Percentiles rank a stretch among this genome's conserved stretches.
phyloP scores from a whole-genome alignment of 2,329 filamentous ascomycete genomes.

The Zarea fungicola region DNA sequence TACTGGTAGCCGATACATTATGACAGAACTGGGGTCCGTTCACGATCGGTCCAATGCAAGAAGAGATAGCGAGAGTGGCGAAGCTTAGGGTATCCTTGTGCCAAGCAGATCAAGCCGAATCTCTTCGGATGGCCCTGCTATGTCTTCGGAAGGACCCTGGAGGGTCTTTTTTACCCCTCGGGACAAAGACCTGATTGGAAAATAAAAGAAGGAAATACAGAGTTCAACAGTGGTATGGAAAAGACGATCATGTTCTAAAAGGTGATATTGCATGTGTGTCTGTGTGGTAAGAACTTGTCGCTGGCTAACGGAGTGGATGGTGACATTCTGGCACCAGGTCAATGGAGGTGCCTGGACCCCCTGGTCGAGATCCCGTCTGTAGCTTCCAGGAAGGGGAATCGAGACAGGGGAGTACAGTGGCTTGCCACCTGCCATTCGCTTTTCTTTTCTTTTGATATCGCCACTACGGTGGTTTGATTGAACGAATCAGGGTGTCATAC shows the following conservation, averaged over 20 bases:
- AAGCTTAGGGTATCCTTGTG: not conserved
- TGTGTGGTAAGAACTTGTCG: not conserved
- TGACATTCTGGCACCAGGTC: not conserved
- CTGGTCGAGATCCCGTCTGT: too few species aligned
- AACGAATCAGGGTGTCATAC: not conserved
- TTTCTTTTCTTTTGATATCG: not conserved
- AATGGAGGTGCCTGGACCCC: too few species aligned
- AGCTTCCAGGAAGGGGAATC: too few species aligned
- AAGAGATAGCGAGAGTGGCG: not conserved
- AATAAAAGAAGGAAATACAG: not conserved
- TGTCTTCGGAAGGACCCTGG: not conserved
- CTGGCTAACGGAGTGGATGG: too few species aligned
- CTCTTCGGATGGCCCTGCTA: not conserved
- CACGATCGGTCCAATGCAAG: not conserved
- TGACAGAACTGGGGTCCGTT: not conserved
- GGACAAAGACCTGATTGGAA: not conserved
- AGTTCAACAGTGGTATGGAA: not conserved
- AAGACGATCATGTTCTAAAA: not conserved
- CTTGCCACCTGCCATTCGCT: too few species aligned
- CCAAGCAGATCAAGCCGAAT: not conserved
- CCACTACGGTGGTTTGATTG: not conserved
- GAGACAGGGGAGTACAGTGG: too few species aligned
- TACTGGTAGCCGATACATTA: not conserved
- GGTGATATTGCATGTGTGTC: constrained; percentile 2
- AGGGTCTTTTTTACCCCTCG: too few species aligned